Percentiles rank a stretch among this genome's conserved stretches.
phyloP scores from a whole-genome alignment of 495 filamentous ascomycete species.

The Aspergillus incahuasiensis region DNA sequence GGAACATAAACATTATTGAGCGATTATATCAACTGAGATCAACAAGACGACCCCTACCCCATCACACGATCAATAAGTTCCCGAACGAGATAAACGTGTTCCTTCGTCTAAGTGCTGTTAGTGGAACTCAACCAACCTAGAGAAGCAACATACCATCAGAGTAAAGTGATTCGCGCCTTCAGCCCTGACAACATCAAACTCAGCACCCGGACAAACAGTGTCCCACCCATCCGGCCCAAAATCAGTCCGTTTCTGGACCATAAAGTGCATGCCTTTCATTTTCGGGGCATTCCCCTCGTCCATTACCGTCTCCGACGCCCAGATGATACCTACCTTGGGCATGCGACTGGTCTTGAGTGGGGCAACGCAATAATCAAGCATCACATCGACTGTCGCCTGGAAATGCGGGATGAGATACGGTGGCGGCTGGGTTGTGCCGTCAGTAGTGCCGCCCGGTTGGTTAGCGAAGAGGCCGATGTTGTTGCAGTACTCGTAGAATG shows the following conservation, averaged over 20 bases:
- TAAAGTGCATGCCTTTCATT: slow-evolving; percentile 1
- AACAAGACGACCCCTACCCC: no score
- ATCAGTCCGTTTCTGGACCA: not conserved
- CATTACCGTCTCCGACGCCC: slow-evolving; percentile 1
- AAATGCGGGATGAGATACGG: not conserved
- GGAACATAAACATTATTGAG: no score
- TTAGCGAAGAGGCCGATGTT: not conserved
- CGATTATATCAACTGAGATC: no score
- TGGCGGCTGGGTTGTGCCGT: not conserved
- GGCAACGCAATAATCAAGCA: not conserved
- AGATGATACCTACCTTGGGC: slow-evolving; percentile 2
- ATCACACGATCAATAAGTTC: slow-evolving; percentile 2
- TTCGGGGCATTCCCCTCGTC: not conserved
- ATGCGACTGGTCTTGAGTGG: not conserved
- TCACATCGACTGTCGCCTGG: slow-evolving; percentile 3
- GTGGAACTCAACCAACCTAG: not conserved
- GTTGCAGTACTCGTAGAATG: not conserved
- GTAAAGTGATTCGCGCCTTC: slow-evolving; percentile 1
- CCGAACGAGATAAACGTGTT: not conserved
- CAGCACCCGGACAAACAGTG: not conserved
- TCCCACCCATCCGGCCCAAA: slow-evolving; percentile 3
- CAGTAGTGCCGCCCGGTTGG: not conserved
- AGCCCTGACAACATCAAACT: not conserved
- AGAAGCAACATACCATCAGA: not conserved
- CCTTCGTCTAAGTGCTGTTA: not conserved